These are phyloP conservation scores for Pestalotiopsis sp. DNA, from an alignment of 2,329 filamentous ascomycete genomes.

Conservation along the genomic window DNA sequence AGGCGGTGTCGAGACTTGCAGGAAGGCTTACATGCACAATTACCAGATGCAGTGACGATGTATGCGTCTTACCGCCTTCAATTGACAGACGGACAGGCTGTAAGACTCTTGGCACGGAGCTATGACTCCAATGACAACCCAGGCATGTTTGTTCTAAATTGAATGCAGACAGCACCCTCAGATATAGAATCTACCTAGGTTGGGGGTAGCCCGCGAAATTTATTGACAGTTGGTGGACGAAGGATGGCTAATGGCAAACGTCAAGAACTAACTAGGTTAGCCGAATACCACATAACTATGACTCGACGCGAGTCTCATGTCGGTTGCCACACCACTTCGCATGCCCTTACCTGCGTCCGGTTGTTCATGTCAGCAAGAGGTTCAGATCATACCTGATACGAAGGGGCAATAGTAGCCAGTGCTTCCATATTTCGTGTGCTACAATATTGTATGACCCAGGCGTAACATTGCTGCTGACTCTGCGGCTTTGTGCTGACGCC, in stretches of 20 bases:
- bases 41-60: not conserved
- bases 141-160: not conserved
- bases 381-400: not conserved
- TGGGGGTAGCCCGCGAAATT: not conserved
- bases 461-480: not conserved
- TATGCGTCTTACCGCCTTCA: not conserved
- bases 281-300: conserved; percentile 4
- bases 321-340: conserved; percentile 8
- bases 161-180: not conserved
- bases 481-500: conserved; percentile 1
- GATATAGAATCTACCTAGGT: not conserved
- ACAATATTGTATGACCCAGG: not conserved
- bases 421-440: not conserved
- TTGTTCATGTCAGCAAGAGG: not conserved
- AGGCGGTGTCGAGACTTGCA: conserved; percentile 7
- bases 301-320: not conserved
- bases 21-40: not conserved
- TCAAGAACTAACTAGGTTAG: not conserved
- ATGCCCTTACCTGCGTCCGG: not conserved
- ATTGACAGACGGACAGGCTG: not conserved
- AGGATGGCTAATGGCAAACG: not conserved
- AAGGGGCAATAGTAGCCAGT: not conserved
- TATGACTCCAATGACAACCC: not conserved
- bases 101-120: not conserved
- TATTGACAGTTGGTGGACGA: not conserved